Percentiles rank a stretch among this genome's conserved stretches.
Conservation (phyloP, 2,329 filamentous ascomycete genomes). For the Alternaria sp. region DNA sequence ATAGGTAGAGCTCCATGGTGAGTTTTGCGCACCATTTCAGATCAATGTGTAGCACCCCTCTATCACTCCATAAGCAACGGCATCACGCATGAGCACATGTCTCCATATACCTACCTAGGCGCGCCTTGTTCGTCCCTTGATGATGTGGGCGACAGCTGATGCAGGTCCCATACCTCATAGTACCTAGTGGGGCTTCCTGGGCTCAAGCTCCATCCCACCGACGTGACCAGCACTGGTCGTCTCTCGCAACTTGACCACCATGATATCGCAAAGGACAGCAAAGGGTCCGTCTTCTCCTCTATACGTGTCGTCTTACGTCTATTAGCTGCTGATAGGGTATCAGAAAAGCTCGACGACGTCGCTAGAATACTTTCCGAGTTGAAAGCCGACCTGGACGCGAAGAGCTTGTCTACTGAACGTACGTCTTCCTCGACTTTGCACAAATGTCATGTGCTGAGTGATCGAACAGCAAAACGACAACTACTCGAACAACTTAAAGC, state of each 20-base stretch:
- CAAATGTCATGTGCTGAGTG: constrained; percentile 18
- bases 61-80: too few relatives aligned
- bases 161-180: constrained; percentile 14
- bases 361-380: constrained; percentile 70
- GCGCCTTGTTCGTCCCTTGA: constrained; percentile 14
- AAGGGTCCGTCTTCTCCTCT: constrained; percentile 27
- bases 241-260: constrained; percentile 1
- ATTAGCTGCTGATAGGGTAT: constrained; percentile 18
- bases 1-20: not conserved
- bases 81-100: not conserved
- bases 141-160: constrained; percentile 9
- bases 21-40: not conserved
- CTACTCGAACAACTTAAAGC: constrained; percentile 74
- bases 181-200: constrained; percentile 22
- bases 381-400: constrained; percentile 67
- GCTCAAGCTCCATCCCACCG: constrained; percentile 16
- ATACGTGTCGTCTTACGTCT: not conserved
- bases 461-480: constrained; percentile 66
- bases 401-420: constrained; percentile 68
- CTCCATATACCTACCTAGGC: not conserved
- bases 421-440: constrained; percentile 36
- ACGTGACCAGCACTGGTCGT: constrained; percentile 5
- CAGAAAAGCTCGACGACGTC: constrained; percentile 75
- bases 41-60: too few relatives aligned
- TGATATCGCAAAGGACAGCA: constrained; percentile 28